A percentile compares a stretch with the other conserved stretches of the same genome.
Evolutionary conservation across 768 basidiomycete genomes (phyloP).

Genomic region (Tylopilus sp.): DNA sequence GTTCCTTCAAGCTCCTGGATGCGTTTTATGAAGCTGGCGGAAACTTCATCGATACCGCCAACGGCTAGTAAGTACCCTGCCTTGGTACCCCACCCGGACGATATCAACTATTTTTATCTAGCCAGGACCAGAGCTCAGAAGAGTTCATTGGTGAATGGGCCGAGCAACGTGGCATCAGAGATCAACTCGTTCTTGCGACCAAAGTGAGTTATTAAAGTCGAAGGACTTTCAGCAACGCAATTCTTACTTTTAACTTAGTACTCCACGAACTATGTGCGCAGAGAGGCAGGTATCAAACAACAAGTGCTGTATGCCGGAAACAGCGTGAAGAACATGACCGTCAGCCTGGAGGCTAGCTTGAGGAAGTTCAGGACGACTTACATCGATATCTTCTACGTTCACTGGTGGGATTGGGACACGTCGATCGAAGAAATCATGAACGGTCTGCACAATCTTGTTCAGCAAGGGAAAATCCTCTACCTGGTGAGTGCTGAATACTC

Average conservation of each 20-base stretch:
- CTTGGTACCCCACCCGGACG: background rate
- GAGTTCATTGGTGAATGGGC: slow-evolving; percentile 51
- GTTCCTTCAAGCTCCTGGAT: slow-evolving; percentile 43
- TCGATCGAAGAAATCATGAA: slow-evolving; percentile 46
- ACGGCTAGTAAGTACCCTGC: slow-evolving; percentile 35
- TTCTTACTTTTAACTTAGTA: slow-evolving; percentile 18
- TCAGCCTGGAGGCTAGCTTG: slow-evolving; percentile 33
- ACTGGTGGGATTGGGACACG: slow-evolving; percentile 50
- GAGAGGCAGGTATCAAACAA: slow-evolving; percentile 14
- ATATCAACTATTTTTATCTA: slow-evolving; percentile 6
- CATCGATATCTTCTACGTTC: slow-evolving; percentile 54
- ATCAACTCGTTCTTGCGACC: slow-evolving; percentile 49
- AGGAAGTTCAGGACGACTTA: slow-evolving; percentile 55
- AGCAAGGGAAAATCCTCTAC: slow-evolving; percentile 43
- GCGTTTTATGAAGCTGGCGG: slow-evolving; percentile 39
- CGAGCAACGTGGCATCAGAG: slow-evolving; percentile 39
- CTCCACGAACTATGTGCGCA: slow-evolving; percentile 14
- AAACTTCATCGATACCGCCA: slow-evolving; percentile 50
- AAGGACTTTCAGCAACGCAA: background rate
- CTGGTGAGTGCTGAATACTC: slow-evolving; percentile 13
- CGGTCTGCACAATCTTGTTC: slow-evolving; percentile 41
- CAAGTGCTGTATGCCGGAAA: slow-evolving; percentile 37
- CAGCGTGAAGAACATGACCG: slow-evolving; percentile 31
- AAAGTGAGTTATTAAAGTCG: slow-evolving; percentile 20
- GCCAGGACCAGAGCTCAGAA: slow-evolving; percentile 58